Evolutionary conservation across 2,329 filamentous ascomycete genomes (phyloP).

Genomic region (Tympanopsis confertula): DNA sequence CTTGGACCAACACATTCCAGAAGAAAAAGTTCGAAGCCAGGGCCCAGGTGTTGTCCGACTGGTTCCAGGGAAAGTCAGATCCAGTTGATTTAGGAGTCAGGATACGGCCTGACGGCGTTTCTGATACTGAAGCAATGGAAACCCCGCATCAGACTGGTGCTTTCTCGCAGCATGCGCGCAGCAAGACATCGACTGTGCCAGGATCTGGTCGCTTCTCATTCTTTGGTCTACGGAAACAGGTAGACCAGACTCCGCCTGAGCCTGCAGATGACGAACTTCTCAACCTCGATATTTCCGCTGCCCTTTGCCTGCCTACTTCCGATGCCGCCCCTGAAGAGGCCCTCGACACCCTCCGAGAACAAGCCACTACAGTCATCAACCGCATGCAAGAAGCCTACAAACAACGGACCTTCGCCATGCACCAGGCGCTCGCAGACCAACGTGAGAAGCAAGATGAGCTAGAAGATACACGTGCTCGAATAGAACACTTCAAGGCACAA

Average conservation of each 20-base stretch:
- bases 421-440: conserved; percentile 38
- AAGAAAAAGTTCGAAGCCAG: conserved; percentile 2
- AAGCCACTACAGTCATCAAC: conserved; percentile 39
- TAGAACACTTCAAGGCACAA: conserved; percentile 45
- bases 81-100: conserved; percentile 5
- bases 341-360: conserved; percentile 41
- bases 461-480: conserved; percentile 44
- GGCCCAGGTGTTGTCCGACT: conserved; percentile 4
- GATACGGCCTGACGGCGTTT: no score
- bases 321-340: conserved; percentile 35
- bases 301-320: conserved; percentile 39
- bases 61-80: conserved; percentile 7
- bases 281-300: conserved; percentile 37
- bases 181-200: no score
- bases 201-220: background rate
- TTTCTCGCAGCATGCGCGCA: no score
- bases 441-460: conserved; percentile 47
- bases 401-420: conserved; percentile 32
- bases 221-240: conserved; percentile 4
- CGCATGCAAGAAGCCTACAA: conserved; percentile 45
- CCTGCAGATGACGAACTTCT: conserved; percentile 36
- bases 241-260: conserved; percentile 15
- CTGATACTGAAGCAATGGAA: no score
- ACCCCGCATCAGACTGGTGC: no score
- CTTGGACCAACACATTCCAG: no score